These are phyloP conservation scores for Tuber microsphaerosporum DNA, from an alignment of 495 filamentous ascomycete genomes.

Conservation along the genomic window DNA sequence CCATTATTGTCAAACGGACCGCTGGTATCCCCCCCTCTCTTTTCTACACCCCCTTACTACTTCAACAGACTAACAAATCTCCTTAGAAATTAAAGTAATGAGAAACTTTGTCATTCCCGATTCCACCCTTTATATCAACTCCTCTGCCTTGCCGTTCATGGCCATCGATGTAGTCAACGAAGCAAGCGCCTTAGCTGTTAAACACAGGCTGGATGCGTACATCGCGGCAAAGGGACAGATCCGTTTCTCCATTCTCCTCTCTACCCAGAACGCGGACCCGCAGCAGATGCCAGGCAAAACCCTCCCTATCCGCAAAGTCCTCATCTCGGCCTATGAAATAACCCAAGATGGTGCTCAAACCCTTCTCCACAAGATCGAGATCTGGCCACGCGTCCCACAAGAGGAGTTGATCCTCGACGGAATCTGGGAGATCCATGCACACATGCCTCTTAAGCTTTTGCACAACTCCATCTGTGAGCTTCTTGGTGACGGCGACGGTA, in stretches of 20 bases:
- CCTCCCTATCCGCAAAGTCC: not conserved
- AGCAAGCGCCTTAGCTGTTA: rapidly evolving
- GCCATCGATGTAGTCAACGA: not conserved
- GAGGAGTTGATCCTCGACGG: not conserved
- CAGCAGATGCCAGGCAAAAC: not conserved
- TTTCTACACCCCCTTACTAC: not conserved
- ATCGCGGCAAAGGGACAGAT: not conserved
- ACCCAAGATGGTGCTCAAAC: not conserved
- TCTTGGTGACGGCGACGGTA: not conserved
- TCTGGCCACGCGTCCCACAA: not conserved
- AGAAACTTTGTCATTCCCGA: not conserved
- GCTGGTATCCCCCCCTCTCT: not conserved
- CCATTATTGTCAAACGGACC: not conserved
- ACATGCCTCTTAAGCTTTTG: not conserved
- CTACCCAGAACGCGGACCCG: not conserved
- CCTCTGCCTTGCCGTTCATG: not conserved
- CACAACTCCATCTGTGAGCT: not conserved
- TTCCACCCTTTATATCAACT: not conserved
- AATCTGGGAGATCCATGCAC: not conserved
- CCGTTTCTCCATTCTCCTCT: not conserved
- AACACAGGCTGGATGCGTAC: not conserved
- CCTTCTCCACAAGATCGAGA: not conserved
- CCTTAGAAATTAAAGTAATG: not conserved
- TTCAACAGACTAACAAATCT: rapidly evolving
- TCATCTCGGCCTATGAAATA: not conserved